Conservation (phyloP, 768 basidiomycete species). For the Kwoniella botswanensis region DNA sequence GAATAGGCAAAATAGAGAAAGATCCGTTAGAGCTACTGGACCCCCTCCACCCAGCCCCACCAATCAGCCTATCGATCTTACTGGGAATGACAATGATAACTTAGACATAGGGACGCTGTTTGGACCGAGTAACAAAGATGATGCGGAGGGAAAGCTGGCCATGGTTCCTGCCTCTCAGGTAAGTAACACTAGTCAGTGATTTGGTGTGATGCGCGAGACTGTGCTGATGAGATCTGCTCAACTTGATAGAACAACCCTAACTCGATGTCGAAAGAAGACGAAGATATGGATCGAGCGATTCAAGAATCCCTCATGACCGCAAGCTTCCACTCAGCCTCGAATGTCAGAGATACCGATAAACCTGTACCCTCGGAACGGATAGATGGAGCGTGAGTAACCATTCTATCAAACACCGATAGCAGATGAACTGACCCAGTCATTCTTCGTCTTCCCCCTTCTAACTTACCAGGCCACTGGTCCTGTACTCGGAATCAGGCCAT, state of each 20-base stretch:
- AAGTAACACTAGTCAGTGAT: slow-evolving; percentile 3
- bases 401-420: not conserved
- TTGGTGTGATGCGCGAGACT: not conserved
- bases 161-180: slow-evolving; percentile 33
- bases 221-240: not conserved
- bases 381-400: slow-evolving; percentile 44
- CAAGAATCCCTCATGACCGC: slow-evolving; percentile 56
- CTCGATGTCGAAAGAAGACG: slow-evolving; percentile 39
- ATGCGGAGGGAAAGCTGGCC: slow-evolving; percentile 39
- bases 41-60: slow-evolving; percentile 46
- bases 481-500: slow-evolving; percentile 38
- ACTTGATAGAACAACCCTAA: slow-evolving; percentile 9
- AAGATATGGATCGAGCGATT: slow-evolving; percentile 49
- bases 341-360: slow-evolving; percentile 28
- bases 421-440: not conserved
- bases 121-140: slow-evolving; percentile 48
- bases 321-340: slow-evolving; percentile 49
- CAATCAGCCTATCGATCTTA: not conserved
- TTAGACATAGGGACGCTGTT: slow-evolving; percentile 28
- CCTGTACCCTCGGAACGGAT: slow-evolving; percentile 23
- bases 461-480: slow-evolving; percentile 34
- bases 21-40: slow-evolving; percentile 41
- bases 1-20: slow-evolving; percentile 33
- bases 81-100: slow-evolving; percentile 20
- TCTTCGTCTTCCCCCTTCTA: not conserved